Evolutionary conservation across 164 flowering plant species (phyloP).

Genomic region (Piper longum): DNA sequence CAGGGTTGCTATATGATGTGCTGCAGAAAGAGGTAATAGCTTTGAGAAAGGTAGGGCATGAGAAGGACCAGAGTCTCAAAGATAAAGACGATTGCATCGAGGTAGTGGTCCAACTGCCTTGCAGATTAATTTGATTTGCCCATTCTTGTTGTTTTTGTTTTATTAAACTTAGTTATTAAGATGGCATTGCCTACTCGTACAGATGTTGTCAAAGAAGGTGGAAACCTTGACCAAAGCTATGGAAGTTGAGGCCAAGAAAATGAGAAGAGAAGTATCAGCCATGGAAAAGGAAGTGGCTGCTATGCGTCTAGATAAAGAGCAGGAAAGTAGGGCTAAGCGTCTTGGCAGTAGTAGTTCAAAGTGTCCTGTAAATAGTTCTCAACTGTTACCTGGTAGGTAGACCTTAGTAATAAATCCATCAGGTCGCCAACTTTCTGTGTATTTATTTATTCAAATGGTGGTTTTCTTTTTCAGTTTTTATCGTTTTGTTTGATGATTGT

Average conservation of each 20-base stretch:
- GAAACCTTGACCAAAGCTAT: slow-evolving; percentile 91
- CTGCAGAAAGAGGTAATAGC: slow-evolving; percentile 83
- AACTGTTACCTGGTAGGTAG: slow-evolving; percentile 79
- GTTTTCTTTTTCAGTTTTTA: neutral
- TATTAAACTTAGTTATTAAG: neutral
- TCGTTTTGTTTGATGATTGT: neutral
- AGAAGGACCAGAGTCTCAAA: slow-evolving; percentile 95
- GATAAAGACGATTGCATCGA: slow-evolving; percentile 98
- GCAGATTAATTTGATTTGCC: neutral
- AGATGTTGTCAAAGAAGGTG: slow-evolving; percentile 96
- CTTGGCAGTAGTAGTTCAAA: slow-evolving; percentile 43
- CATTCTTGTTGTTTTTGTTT: neutral
- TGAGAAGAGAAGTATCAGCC: slow-evolving; percentile 94
- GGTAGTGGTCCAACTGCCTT: slow-evolving; percentile 26
- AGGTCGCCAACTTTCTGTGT: neutral
- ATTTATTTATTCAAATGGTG: neutral
- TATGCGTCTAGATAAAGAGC: slow-evolving; percentile 90
- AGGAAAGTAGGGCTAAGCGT: slow-evolving; percentile 70
- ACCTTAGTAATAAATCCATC: neutral
- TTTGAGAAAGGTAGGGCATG: slow-evolving; percentile 82
- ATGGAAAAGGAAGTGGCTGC: slow-evolving; percentile 98
- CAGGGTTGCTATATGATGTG: slow-evolving; percentile 74
- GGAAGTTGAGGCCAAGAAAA: slow-evolving; percentile 98
- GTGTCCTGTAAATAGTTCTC: slow-evolving; percentile 52
- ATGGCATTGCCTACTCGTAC: slow-evolving; percentile 1